Percentiles rank a stretch among this genome's conserved stretches.
Evolutionary conservation across 345 rosid species (phyloP).

Genomic region (Camelina neglecta): DNA sequence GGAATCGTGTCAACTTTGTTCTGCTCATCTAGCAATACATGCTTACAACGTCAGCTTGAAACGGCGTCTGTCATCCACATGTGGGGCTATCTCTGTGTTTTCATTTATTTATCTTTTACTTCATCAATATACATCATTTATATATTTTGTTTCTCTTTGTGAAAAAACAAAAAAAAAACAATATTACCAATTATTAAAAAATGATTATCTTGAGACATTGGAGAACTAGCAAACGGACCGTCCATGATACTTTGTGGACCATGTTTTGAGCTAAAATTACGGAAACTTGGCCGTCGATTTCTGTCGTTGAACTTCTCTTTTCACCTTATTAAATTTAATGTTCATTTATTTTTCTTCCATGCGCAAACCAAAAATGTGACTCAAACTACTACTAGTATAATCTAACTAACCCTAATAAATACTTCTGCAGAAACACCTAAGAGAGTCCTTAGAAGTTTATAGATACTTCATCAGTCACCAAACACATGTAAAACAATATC

Average conservation of each 20-base stretch:
- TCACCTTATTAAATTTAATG: slow-evolving; percentile 34
- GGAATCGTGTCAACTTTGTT: slow-evolving; percentile 35
- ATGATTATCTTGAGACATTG: slow-evolving; percentile 13
- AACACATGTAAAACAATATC: slow-evolving; percentile 16
- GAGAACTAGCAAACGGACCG: slow-evolving; percentile 37
- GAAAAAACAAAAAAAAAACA: no score
- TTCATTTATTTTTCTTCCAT: slow-evolving; percentile 34
- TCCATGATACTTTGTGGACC: slow-evolving; percentile 44
- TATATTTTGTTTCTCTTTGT: neutral
- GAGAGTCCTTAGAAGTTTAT: slow-evolving; percentile 7
- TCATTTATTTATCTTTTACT: slow-evolving; percentile 7
- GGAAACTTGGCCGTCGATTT: slow-evolving; percentile 46
- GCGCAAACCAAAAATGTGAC: slow-evolving; percentile 21
- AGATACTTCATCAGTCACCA: slow-evolving; percentile 21
- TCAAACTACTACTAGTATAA: neutral
- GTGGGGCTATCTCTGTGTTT: slow-evolving; percentile 35
- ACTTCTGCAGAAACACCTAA: slow-evolving; percentile 25
- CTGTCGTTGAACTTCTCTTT: slow-evolving; percentile 36
- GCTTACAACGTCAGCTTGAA: slow-evolving; percentile 39
- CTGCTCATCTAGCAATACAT: slow-evolving; percentile 35
- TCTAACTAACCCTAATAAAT: slow-evolving; percentile 37
- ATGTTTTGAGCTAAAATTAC: slow-evolving; percentile 45
- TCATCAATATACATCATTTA: neutral
- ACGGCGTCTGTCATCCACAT: slow-evolving; percentile 45
- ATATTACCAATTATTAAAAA: slow-evolving; percentile 19